phyloP scores from a whole-genome alignment of 805 yeast species.

The Dipodascus geniculatus region DNA sequence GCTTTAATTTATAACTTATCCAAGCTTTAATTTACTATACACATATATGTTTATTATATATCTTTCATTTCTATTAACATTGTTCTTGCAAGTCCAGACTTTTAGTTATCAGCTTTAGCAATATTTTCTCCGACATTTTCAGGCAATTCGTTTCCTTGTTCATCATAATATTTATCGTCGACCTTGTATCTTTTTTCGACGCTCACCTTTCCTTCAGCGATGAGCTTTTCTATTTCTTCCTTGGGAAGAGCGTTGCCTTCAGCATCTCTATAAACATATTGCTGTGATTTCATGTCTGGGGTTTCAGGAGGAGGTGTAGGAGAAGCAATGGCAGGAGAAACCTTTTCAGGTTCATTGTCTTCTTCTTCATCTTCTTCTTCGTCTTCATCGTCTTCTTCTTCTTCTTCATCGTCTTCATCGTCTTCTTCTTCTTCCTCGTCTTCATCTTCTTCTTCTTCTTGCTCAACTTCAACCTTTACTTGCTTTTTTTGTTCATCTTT shows the following conservation, averaged over 20 bases:
- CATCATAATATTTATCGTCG: conserved; percentile 7
- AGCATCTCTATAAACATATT: conserved; percentile 26
- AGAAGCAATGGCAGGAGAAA: neutral
- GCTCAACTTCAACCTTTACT: conserved; percentile 4
- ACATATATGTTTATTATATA: neutral
- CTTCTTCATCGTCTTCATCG: conserved; percentile 6
- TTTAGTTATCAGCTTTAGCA: conserved; percentile 5
- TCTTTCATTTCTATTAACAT: neutral
- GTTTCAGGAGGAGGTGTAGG: conserved; percentile 1
- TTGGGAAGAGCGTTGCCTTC: conserved; percentile 27
- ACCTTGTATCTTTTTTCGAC: conserved; percentile 8
- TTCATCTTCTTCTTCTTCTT: conserved; percentile 3
- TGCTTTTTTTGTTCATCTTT: neutral
- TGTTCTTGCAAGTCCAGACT: neutral
- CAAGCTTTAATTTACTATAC: too few species aligned
- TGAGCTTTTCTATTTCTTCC: conserved; percentile 11
- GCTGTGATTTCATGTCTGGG: conserved; percentile 5
- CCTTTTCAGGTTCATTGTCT: neutral
- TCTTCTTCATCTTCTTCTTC: conserved; percentile 1
- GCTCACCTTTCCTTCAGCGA: conserved; percentile 11
- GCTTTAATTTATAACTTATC: too few species aligned
- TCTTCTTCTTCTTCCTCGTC: conserved; percentile 5
- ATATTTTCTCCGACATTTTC: neutral
- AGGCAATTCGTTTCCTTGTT: conserved; percentile 11
- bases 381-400: conserved; percentile 1